Percentiles rank a stretch among this genome's conserved stretches.
phyloP scores from a whole-genome alignment of 2,329 filamentous ascomycete species.

The Paraconiothyrium brasiliense region DNA sequence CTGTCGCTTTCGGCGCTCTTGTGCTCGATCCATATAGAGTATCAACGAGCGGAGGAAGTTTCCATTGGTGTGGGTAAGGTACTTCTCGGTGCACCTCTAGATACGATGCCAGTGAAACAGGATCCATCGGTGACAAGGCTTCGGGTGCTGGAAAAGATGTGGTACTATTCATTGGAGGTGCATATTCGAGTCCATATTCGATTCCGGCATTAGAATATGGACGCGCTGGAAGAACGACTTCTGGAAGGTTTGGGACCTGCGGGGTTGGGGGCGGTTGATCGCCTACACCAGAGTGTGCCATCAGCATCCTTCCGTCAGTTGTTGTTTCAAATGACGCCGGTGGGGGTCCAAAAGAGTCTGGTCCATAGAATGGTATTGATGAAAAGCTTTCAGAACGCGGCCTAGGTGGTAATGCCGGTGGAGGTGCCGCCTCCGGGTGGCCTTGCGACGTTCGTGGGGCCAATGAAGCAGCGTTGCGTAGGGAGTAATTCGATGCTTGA shows the following conservation, averaged over 20 bases:
- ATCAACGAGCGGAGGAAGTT: constrained; percentile 28
- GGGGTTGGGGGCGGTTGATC: constrained; percentile 1
- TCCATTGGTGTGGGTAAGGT: constrained; percentile 46
- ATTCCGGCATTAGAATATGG: neutral
- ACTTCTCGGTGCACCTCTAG: constrained; percentile 41
- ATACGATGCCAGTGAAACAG: constrained; percentile 31
- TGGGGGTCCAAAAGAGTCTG: constrained; percentile 25
- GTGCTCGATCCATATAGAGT: constrained; percentile 35
- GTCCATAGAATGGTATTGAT: constrained; percentile 25
- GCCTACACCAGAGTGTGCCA: constrained; percentile 2
- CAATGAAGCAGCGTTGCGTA: constrained; percentile 24
- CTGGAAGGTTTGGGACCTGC: constrained; percentile 12
- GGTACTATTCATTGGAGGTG: constrained; percentile 15
- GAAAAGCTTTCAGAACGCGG: constrained; percentile 30
- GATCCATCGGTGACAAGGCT: constrained; percentile 19
- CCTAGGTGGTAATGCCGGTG: constrained; percentile 22
- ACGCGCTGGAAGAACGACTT: constrained; percentile 14
- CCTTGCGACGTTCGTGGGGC: constrained; percentile 19
- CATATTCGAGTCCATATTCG: neutral
- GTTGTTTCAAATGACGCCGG: constrained; percentile 8
- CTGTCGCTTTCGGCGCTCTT: constrained; percentile 20
- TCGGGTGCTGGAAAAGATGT: constrained; percentile 13
- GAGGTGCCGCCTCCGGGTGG: constrained; percentile 21
- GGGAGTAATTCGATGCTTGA: constrained; percentile 15
- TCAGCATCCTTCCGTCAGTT: constrained; percentile 3